Base-by-base conservation (phyloP, 495 filamentous ascomycete species). In the Peziza echinospora region DNA sequence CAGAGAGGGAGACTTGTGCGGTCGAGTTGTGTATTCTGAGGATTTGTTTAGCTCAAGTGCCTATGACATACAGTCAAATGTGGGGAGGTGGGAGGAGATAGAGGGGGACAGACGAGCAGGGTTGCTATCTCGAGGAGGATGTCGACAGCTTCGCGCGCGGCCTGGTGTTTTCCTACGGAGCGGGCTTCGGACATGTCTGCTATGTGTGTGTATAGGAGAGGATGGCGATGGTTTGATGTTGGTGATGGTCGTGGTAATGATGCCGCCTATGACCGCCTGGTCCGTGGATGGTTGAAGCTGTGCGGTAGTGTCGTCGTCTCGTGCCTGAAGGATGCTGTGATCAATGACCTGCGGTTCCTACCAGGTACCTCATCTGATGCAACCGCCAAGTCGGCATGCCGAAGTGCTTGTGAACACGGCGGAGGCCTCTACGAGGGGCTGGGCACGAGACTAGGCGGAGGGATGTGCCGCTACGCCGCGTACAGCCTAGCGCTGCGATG, bases 61-160 rank as follows among this genome's bases (percentile, higher is more conserved):
- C 1, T 24, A 17, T 11, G 21, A n/a, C 30, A 45, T 45, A 47
- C 34, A n/a, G 19, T 8, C 19, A 7, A 6, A 48, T 52, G 30
- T 9, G 34, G 23, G 28, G 22, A n/a, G n/a, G n/a, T 8, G 21
- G 11, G 42, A 21, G 41, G 49, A 37, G 54, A 30, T 8, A 40
- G 5, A 13, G 23, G 50, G 60, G 45, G 34, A 57, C 65, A 26
- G 64, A 94, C 89, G 44, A 97, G 68, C 17, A 97, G 71, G 16
- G 74, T 81, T 30, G 86, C 83, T 50, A 97, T 93, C 62, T 97
- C 89, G 50, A 89, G 77, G 42, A 97, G 71, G 49, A 96, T 87
- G 63, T 96, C 85, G 49, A 96, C 84, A 48, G 91, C 83, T 63
- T 96, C 84, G 22, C 84, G 78, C n/a, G 89, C 89, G 13, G 86